phyloP scores from a whole-genome alignment of 768 basidiomycete genomes.

The Tylopilus balloui region DNA sequence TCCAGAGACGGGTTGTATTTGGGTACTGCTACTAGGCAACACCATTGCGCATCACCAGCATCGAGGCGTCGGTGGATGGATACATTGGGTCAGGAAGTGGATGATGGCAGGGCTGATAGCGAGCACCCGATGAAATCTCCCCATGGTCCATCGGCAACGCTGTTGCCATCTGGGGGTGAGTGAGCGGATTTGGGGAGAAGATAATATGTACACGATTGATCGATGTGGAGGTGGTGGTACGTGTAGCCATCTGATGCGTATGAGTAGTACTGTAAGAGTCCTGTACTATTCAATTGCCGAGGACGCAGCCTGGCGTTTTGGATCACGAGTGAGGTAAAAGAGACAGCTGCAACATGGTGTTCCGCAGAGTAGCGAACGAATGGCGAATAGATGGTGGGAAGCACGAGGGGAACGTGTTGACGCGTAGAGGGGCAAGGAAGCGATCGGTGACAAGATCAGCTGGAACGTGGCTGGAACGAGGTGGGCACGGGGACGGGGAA shows the following conservation, averaged over 20 bases:
- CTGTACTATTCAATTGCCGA: neutral
- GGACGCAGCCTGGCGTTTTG: neutral
- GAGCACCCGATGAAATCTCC: neutral
- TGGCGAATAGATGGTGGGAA: neutral
- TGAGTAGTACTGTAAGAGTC: neutral
- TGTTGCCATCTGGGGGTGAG: neutral
- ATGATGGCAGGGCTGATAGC: neutral
- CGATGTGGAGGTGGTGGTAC: neutral
- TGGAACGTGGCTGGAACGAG: slow-evolving; percentile 10
- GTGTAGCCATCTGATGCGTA: neutral
- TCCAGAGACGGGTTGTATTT: too few species aligned
- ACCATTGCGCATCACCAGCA: neutral
- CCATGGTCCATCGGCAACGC: neutral
- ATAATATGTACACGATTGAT: neutral
- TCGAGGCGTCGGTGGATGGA: neutral
- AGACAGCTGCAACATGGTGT: neutral
- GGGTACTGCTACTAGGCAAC: too few species aligned
- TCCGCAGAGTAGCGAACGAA: neutral
- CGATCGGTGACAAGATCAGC: neutral
- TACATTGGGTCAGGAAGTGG: neutral
- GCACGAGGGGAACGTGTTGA: slow-evolving; percentile 8
- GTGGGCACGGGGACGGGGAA: slow-evolving; percentile 2
- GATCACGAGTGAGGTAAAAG: slow-evolving; percentile 9
- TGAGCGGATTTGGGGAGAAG: neutral
- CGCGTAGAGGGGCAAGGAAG: neutral